Conservation (phyloP, 805 yeast species). For the Lachancea sp. region DNA sequence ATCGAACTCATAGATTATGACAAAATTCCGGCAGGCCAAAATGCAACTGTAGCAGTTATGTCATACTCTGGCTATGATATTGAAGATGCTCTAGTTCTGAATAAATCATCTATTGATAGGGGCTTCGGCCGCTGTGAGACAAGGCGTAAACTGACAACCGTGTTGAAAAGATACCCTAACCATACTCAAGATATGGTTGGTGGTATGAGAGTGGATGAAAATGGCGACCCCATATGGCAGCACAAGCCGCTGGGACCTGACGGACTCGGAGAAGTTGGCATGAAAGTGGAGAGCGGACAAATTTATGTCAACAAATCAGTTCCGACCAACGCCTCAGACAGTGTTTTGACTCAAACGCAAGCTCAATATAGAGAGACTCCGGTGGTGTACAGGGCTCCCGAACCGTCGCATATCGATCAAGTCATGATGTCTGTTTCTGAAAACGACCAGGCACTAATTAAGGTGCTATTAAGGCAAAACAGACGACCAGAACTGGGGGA, state of each 20-base stretch:
- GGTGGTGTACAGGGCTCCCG: slow-evolving; percentile 88
- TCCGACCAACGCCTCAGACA: slow-evolving; percentile 76
- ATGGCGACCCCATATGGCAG: slow-evolving; percentile 75
- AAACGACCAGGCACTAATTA: slow-evolving; percentile 88
- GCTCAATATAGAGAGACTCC: slow-evolving; percentile 84
- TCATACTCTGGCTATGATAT: slow-evolving; percentile 98
- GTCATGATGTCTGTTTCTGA: slow-evolving; percentile 96
- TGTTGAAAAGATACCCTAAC: slow-evolving; percentile 85
- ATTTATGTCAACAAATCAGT: slow-evolving; percentile 89
- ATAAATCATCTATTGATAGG: slow-evolving; percentile 88
- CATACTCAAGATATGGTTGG: slow-evolving; percentile 87
- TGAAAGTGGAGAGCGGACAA: slow-evolving; percentile 84
- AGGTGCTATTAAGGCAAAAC: slow-evolving; percentile 88
- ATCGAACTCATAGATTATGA: slow-evolving; percentile 94
- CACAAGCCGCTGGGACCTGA: slow-evolving; percentile 87
- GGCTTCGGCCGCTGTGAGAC: slow-evolving; percentile 98
- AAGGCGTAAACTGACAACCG: slow-evolving; percentile 82
- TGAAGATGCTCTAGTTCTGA: slow-evolving; percentile 94
- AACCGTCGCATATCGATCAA: slow-evolving; percentile 90
- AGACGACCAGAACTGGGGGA: slow-evolving; percentile 98
- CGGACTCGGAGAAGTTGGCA: slow-evolving; percentile 95
- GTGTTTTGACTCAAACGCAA: slow-evolving; percentile 32
- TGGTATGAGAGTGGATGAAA: slow-evolving; percentile 84
- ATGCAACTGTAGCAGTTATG: slow-evolving; percentile 98
- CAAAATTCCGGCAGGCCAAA: slow-evolving; percentile 96